Conservation (phyloP, 306 rosid genomes). For the Coriaria nepalensis region DNA sequence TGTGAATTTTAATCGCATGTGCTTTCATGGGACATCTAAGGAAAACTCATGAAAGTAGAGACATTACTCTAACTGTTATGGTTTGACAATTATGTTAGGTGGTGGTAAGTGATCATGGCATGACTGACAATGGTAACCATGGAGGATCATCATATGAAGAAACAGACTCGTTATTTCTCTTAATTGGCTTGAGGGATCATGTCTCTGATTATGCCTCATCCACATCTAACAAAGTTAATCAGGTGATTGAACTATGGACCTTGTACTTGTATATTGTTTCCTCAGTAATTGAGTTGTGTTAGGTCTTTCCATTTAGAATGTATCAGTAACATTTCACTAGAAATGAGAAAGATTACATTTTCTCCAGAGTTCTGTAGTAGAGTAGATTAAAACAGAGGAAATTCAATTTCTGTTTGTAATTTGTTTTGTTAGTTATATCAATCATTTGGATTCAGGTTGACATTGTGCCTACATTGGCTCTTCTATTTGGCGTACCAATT, state of each 20-base stretch:
- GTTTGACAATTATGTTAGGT: constrained; percentile 29
- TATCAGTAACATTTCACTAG: too few relatives aligned
- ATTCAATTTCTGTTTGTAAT: background rate
- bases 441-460: constrained; percentile 44
- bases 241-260: constrained; percentile 36
- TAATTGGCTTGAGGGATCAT: constrained; percentile 43
- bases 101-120: constrained; percentile 92
- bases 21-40: too few relatives aligned
- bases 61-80: too few relatives aligned
- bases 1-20: constrained; percentile 8
- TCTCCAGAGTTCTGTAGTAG: constrained; percentile 1
- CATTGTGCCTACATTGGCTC: constrained; percentile 74
- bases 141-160: constrained; percentile 92
- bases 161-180: constrained; percentile 67
- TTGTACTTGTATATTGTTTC: background rate
- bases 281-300: background rate
- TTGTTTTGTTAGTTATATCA: background rate
- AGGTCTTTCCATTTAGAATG: too few relatives aligned
- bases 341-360: too few relatives aligned
- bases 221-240: constrained; percentile 34
- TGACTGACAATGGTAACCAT: constrained; percentile 86
- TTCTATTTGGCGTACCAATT: constrained; percentile 80
- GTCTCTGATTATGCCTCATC: constrained; percentile 22
- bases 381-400: background rate
- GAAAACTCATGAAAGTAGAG: too few relatives aligned